Conservation (phyloP, 208 protist genomes). For the Leptomonas pyrrhocoris region DNA sequence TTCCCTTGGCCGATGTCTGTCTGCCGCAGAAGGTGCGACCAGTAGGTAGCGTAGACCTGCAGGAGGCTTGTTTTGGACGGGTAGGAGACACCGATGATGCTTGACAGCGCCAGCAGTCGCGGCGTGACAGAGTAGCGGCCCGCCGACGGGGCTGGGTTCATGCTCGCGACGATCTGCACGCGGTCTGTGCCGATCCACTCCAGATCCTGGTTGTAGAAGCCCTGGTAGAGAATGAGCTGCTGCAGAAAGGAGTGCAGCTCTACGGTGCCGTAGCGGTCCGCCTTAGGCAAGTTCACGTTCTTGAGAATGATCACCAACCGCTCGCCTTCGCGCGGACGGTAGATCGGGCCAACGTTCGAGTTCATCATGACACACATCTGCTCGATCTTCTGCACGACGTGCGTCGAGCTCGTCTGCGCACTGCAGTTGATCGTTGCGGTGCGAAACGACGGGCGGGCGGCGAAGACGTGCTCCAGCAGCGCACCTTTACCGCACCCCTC, state of each 20-base stretch:
- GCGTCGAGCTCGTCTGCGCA: constrained; percentile 91
- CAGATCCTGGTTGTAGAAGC: constrained; percentile 97
- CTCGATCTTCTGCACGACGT: constrained; percentile 96
- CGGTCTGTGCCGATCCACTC: constrained; percentile 95
- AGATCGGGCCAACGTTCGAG: constrained; percentile 88
- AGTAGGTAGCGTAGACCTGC: constrained; percentile 93
- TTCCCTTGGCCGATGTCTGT: constrained; percentile 63
- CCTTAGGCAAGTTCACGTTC: constrained; percentile 97
- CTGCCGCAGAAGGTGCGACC: constrained; percentile 71
- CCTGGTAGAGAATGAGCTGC: constrained; percentile 96
- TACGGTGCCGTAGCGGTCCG: constrained; percentile 98
- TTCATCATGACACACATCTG: constrained; percentile 90
- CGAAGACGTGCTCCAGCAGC: constrained; percentile 87
- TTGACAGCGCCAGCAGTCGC: constrained; percentile 95
- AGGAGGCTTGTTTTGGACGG: constrained; percentile 87
- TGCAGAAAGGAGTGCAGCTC: constrained; percentile 97
- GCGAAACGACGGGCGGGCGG: constrained; percentile 36
- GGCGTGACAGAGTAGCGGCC: constrained; percentile 92
- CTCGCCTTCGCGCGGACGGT: constrained; percentile 94
- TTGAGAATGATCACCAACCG: constrained; percentile 95
- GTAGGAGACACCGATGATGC: constrained; percentile 93
- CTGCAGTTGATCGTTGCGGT: constrained; percentile 95
- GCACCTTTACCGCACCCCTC: constrained; percentile 96
- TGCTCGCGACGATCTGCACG: constrained; percentile 95
- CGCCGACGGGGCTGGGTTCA: constrained; percentile 92